These are phyloP conservation scores for Boletus rubroflammeus DNA, from an alignment of 768 basidiomycete genomes.

Conservation along the genomic window DNA sequence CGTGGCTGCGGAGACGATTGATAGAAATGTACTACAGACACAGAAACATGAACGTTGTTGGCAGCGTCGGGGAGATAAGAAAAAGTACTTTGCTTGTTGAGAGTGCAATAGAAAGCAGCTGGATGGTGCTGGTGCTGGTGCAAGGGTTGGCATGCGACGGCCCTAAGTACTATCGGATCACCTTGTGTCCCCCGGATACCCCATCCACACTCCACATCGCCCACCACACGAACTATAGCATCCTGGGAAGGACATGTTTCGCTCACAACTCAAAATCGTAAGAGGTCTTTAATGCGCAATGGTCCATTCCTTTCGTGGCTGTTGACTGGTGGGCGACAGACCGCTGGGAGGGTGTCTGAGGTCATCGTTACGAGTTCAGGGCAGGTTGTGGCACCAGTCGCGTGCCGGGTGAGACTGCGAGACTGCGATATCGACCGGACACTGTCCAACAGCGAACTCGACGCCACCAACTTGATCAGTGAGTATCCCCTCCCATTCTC, in stretches of 20 bases:
- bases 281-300: not conserved
- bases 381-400: slow-evolving; percentile 16
- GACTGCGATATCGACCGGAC: slow-evolving; percentile 4
- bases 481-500: slow-evolving; percentile 26
- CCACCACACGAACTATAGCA: not conserved
- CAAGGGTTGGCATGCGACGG: slow-evolving; percentile 2
- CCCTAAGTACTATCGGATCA: not conserved
- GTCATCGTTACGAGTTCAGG: slow-evolving; percentile 24
- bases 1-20: slow-evolving; percentile 46
- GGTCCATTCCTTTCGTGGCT: not conserved
- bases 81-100: slow-evolving; percentile 4
- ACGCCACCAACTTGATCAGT: slow-evolving; percentile 32
- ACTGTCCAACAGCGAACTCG: slow-evolving; percentile 16
- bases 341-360: slow-evolving; percentile 13
- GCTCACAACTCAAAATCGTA: not conserved
- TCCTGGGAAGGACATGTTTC: not conserved
- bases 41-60: not conserved
- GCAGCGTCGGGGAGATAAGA: not conserved
- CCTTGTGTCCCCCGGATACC: slow-evolving; percentile 19
- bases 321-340: slow-evolving; percentile 12
- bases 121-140: slow-evolving; percentile 13
- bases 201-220: not conserved
- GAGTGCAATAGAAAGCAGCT: not conserved
- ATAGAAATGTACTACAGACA: not conserved
- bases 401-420: not conserved